Evolutionary conservation across 192 early-diverging fungal genomes (phyloP).

Genomic region (Coemansia sp.): DNA sequence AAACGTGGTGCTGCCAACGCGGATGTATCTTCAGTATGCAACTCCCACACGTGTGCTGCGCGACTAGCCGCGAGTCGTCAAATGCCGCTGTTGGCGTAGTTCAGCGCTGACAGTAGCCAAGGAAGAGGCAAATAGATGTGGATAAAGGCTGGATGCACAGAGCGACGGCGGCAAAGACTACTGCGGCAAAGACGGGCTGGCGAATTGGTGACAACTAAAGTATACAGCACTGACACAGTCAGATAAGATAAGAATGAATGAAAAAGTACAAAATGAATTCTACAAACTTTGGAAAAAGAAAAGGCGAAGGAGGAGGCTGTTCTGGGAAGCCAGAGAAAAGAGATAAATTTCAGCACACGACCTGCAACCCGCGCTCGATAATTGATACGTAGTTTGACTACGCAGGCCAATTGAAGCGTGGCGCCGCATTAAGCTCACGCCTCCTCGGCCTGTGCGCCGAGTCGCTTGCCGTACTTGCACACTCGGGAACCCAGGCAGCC

Average conservation of each 20-base stretch:
- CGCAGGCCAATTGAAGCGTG: conserved; percentile 3
- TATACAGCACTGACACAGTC: background rate
- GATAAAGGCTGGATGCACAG: background rate
- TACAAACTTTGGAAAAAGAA: background rate
- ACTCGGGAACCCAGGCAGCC: background rate
- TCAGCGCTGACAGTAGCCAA: background rate
- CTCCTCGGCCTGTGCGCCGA: conserved; percentile 2
- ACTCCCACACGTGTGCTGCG: conserved; percentile 7
- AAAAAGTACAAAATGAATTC: conserved; percentile 3
- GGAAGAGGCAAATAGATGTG: background rate
- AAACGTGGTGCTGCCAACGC: background rate
- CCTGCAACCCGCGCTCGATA: background rate
- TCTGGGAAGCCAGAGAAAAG: background rate
- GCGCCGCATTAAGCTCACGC: conserved; percentile 1
- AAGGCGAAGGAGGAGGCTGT: background rate
- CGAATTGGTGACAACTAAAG: background rate
- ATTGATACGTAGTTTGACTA: background rate
- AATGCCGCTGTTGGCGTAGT: background rate
- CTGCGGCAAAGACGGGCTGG: background rate
- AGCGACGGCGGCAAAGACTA: background rate
- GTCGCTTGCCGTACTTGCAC: background rate
- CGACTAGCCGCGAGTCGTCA: conserved; percentile 9
- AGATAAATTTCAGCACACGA: background rate
- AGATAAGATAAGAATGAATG: background rate
- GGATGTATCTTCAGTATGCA: conserved; percentile 5